Evolutionary conservation across 306 rosid species (phyloP).

Genomic region (Quercus suber): DNA sequence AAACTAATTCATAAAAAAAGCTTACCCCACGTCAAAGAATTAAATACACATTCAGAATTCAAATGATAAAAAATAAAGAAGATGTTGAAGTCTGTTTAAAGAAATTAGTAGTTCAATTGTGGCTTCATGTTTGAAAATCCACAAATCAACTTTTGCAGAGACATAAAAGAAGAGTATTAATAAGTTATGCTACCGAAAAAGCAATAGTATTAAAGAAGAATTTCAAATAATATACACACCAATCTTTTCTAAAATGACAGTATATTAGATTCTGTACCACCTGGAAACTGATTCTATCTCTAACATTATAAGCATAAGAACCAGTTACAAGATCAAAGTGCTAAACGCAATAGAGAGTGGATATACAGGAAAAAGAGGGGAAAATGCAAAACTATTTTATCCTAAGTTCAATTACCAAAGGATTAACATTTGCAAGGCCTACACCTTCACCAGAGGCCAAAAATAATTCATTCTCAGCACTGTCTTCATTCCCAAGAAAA

Average conservation of each 20-base stretch:
- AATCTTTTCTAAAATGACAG: not conserved
- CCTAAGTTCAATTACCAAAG: slow-evolving; percentile 54
- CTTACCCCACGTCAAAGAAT: not conserved
- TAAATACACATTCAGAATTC: not conserved
- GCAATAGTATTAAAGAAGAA: not conserved
- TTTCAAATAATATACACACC: not conserved
- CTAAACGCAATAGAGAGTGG: no score
- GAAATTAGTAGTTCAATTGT: not conserved
- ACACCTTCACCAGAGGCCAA: slow-evolving; percentile 76
- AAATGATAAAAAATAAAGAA: not conserved
- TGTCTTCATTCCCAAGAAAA: slow-evolving; percentile 40
- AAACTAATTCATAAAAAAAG: not conserved
- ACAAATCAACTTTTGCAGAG: not conserved
- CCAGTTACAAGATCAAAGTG: not conserved
- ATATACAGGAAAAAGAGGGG: not conserved
- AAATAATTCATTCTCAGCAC: slow-evolving; percentile 55
- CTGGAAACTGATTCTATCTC: not conserved
- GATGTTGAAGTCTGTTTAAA: no score
- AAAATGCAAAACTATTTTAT: not conserved
- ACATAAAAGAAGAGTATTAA: not conserved
- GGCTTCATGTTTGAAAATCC: not conserved
- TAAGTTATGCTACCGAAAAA: not conserved
- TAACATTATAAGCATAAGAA: not conserved
- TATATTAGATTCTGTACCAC: not conserved
- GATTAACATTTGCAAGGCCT: slow-evolving; percentile 73